Conservation (phyloP, 208 protist species). For the Acanthamoeba culbertsoni region DNA sequence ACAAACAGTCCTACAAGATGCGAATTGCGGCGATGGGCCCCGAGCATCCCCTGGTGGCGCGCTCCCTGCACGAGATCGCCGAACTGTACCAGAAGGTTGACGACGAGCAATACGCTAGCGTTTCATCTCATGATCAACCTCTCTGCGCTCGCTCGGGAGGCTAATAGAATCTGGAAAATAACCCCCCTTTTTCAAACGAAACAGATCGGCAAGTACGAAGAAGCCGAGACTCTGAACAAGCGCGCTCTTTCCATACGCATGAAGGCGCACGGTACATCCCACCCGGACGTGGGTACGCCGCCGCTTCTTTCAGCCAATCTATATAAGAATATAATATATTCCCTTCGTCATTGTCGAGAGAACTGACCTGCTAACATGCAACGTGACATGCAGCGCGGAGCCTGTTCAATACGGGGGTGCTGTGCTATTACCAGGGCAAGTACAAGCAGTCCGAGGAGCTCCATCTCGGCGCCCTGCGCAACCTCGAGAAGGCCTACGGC, state of each 20-base stretch:
- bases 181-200: no score
- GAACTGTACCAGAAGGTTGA: conserved; percentile 56
- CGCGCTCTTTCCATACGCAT: conserved; percentile 49
- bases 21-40: conserved; percentile 41
- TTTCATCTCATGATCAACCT: not conserved
- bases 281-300: conserved; percentile 47
- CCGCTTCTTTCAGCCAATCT: no score
- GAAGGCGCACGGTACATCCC: conserved; percentile 55
- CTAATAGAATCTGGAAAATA: no score
- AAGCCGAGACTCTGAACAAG: conserved; percentile 62
- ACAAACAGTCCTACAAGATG: conserved; percentile 62
- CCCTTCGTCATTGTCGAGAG: no score
- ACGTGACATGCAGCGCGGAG: not conserved
- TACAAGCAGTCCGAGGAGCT: conserved; percentile 61
- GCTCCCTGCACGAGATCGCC: conserved; percentile 58
- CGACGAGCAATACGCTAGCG: not conserved
- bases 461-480: conserved; percentile 55
- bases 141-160: no score
- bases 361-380: no score
- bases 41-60: conserved; percentile 59
- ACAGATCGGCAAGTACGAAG: conserved; percentile 55
- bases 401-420: conserved; percentile 51
- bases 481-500: conserved; percentile 51
- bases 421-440: conserved; percentile 62
- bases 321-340: no score